Conservation (phyloP, 1,139 yeast genomes). For the Yamadazyma songkhlaensis region DNA sequence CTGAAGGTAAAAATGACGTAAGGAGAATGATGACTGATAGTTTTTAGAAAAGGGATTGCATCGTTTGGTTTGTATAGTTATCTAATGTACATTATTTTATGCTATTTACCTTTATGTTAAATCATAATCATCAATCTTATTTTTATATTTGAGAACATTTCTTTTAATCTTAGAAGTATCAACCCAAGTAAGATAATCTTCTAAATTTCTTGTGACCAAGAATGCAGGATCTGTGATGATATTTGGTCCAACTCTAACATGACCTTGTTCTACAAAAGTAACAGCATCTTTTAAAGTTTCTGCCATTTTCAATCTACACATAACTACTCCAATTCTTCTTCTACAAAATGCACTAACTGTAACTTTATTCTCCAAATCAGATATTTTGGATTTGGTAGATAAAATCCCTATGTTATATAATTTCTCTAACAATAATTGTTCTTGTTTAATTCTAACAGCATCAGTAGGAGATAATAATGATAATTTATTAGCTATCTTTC, state of each 20-base stretch:
- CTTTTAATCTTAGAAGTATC: constrained; percentile 91
- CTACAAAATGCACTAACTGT: constrained; percentile 92
- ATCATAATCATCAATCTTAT: constrained; percentile 78
- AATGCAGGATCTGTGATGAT: constrained; percentile 95
- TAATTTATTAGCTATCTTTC: constrained; percentile 81
- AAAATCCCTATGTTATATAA: constrained; percentile 85
- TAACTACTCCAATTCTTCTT: constrained; percentile 88
- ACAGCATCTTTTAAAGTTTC: constrained; percentile 87
- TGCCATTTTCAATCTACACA: constrained; percentile 95
- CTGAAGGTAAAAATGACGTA: constrained; percentile 42
- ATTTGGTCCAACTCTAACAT: constrained; percentile 95
- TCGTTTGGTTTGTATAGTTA: constrained; percentile 1
- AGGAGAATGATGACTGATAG: constrained; percentile 43
- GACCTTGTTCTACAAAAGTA: constrained; percentile 93
- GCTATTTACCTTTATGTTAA: constrained; percentile 35
- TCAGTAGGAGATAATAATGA: constrained; percentile 84
- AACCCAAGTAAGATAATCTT: constrained; percentile 97
- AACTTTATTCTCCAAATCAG: constrained; percentile 86
- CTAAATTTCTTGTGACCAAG: constrained; percentile 87
- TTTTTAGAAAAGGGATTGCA: background rate
- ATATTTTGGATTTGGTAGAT: constrained; percentile 82
- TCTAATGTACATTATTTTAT: constrained; percentile 6
- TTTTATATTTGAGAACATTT: constrained; percentile 84
- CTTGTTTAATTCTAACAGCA: constrained; percentile 83
- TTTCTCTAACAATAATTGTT: constrained; percentile 80